Evolutionary conservation across 768 basidiomycete genomes (phyloP).

Genomic region (Pulveroboletus sp.): DNA sequence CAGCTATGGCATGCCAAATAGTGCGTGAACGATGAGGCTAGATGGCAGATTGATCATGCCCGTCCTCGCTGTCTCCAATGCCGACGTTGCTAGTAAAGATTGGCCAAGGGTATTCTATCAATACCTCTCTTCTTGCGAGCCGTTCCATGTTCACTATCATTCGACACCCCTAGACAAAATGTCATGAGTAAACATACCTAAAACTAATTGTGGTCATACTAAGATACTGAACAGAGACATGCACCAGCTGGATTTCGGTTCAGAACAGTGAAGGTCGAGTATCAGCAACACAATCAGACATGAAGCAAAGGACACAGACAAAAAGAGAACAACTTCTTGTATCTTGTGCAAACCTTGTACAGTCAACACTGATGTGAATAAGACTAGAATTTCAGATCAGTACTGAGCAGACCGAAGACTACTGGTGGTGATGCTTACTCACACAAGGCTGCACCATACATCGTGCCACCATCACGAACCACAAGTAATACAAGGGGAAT

Average conservation of each 20-base stretch:
- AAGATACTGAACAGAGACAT: slow-evolving; percentile 6
- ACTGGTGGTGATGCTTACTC: not conserved
- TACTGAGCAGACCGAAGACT: too few species aligned
- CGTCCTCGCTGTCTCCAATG: not conserved
- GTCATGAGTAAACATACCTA: not conserved
- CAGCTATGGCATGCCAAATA: not conserved
- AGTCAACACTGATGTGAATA: slow-evolving; percentile 2
- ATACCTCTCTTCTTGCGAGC: slow-evolving; percentile 7
- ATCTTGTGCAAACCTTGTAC: not conserved
- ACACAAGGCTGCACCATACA: not conserved
- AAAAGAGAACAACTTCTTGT: not conserved
- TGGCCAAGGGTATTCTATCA: too few species aligned
- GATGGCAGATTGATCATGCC: not conserved
- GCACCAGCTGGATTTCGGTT: slow-evolving; percentile 10
- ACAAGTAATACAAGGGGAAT: slow-evolving; percentile 19
- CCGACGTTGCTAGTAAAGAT: slow-evolving; percentile 12
- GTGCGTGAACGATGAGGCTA: not conserved
- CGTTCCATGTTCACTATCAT: slow-evolving; percentile 21
- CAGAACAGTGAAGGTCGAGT: not conserved
- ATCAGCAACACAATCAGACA: too few species aligned
- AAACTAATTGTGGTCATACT: slow-evolving; percentile 5
- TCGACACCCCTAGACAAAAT: slow-evolving; percentile 19
- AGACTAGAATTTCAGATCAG: slow-evolving; percentile 2
- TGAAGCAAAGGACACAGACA: not conserved
- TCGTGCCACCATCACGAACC: slow-evolving; percentile 10